These are phyloP conservation scores for Saturnispora besseyi DNA, from an alignment of 805 yeast genomes.

Conservation along the genomic window DNA sequence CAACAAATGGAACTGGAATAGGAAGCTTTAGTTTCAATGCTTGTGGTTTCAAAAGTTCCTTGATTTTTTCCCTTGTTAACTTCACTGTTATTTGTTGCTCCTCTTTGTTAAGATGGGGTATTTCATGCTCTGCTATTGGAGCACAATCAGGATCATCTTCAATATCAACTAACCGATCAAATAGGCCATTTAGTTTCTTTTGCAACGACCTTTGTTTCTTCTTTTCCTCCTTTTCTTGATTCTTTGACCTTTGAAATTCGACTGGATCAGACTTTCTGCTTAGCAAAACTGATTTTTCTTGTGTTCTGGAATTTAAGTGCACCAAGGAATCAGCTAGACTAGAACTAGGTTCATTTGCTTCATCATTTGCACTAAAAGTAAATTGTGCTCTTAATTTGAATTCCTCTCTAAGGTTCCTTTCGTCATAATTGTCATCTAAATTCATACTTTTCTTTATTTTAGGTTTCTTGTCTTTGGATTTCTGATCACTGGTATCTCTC, in stretches of 20 bases:
- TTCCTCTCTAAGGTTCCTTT: background rate
- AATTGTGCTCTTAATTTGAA: background rate
- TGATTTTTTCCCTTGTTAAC: background rate
- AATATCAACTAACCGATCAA: background rate
- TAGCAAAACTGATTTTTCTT: slow-evolving; percentile 1
- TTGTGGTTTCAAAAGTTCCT: background rate
- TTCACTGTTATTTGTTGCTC: background rate
- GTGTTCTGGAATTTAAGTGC: background rate
- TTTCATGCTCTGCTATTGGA: background rate
- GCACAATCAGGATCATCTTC: background rate
- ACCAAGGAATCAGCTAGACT: background rate
- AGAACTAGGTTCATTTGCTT: background rate
- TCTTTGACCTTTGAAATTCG: background rate
- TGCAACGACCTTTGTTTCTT: background rate
- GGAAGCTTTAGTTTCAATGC: background rate
- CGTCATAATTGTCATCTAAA: background rate
- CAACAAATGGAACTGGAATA: background rate
- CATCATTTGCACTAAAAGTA: background rate
- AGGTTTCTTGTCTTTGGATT: background rate
- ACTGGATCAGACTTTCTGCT: background rate
- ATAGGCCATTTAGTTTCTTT: background rate
- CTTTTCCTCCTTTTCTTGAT: background rate
- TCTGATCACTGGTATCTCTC: background rate
- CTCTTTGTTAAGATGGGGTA: background rate
- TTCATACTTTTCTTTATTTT: background rate